Conservation (phyloP, 176 grass and related monocot species). For the Aegilops speltoides region DNA sequence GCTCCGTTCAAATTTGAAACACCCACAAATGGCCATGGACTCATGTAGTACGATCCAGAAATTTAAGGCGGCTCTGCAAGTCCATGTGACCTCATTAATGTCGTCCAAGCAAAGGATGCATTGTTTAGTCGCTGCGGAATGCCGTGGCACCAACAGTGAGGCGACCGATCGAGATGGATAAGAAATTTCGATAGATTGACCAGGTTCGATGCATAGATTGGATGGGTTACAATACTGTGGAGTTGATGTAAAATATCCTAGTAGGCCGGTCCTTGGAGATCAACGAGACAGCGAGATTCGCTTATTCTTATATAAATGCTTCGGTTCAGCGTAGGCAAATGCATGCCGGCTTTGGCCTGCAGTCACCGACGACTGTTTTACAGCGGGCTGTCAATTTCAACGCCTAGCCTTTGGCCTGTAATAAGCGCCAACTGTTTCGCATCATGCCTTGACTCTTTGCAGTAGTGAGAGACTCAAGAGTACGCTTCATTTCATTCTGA, state of each 20-base stretch:
- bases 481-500: background rate
- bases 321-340: background rate
- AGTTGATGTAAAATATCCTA: background rate
- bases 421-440: background rate
- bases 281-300: slow-evolving; percentile 36
- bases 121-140: slow-evolving; percentile 1
- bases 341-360: slow-evolving; percentile 20
- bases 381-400: background rate
- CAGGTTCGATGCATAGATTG: slow-evolving; percentile 15
- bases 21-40: background rate
- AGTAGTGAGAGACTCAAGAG: background rate
- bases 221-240: background rate
- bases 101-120: background rate
- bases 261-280: slow-evolving; percentile 43
- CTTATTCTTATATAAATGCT: slow-evolving; percentile 25
- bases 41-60: background rate
- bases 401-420: background rate
- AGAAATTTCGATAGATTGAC: slow-evolving; percentile 15
- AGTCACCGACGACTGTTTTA: background rate
- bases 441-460: background rate
- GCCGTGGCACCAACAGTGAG: background rate
- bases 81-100: slow-evolving; percentile 55
- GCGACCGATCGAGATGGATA: slow-evolving; percentile 33
- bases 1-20: slow-evolving; percentile 29
- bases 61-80: slow-evolving; percentile 19